phyloP scores from a whole-genome alignment of 2,329 filamentous ascomycete species.

The Colletotrichum neosansevieriae region DNA sequence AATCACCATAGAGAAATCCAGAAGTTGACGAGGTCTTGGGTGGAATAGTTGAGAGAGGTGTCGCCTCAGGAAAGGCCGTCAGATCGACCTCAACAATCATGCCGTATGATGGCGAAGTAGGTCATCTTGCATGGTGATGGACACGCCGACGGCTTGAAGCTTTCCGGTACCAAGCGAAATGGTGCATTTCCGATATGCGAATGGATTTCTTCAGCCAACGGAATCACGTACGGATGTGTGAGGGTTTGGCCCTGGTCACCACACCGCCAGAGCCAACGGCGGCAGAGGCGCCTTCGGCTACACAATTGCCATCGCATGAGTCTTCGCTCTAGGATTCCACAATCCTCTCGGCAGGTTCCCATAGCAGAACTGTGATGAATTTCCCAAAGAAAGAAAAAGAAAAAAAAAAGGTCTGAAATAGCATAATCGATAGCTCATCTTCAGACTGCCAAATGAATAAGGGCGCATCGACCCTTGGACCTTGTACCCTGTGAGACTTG shows the following conservation, averaged over 20 bases:
- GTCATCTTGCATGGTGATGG: constrained; percentile 30
- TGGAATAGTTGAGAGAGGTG: neutral
- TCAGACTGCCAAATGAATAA: constrained; percentile 30
- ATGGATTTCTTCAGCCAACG: constrained; percentile 11
- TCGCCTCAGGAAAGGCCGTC: constrained; percentile 5
- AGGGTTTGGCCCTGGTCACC: constrained; percentile 34
- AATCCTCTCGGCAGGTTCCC: neutral
- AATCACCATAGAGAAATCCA: neutral
- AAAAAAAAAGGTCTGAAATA: constrained; percentile 7
- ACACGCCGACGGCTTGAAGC: constrained; percentile 8
- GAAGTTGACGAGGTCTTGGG: neutral
- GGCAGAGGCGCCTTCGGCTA: constrained; percentile 12
- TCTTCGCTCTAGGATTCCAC: neutral
- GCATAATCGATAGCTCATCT: constrained; percentile 34
- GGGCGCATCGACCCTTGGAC: constrained; percentile 35
- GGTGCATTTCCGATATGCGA: constrained; percentile 5
- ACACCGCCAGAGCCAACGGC: constrained; percentile 5
- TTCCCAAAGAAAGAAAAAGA: neutral
- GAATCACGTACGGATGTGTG: constrained; percentile 11
- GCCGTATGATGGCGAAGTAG: constrained; percentile 33
- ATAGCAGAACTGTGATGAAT: neutral
- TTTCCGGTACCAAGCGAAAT: constrained; percentile 1
- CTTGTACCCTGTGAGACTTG: constrained; percentile 41
- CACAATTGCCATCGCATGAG: neutral
- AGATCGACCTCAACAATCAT: constrained; percentile 35